A percentile compares a stretch with the other conserved stretches of the same genome.
These are phyloP conservation scores for Vaccinium vitisidaea DNA, from an alignment of 148 eudicot genomes.

Conservation along the genomic window DNA sequence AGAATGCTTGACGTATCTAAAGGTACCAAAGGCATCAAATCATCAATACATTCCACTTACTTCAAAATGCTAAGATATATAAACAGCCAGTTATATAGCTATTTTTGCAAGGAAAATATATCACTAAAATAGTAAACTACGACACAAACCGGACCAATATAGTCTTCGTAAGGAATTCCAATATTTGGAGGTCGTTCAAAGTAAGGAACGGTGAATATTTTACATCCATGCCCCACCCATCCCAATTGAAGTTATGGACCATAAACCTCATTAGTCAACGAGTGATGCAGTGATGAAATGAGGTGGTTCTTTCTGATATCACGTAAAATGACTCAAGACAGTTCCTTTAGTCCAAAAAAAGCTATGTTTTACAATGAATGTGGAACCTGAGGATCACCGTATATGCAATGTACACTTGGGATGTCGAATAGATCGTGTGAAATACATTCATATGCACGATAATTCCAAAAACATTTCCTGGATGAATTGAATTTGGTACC, in stretches of 20 bases:
- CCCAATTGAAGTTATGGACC: neutral
- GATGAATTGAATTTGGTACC: neutral
- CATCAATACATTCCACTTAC: neutral
- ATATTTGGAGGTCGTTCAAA: neutral
- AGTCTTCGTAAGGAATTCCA: neutral
- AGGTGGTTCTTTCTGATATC: neutral
- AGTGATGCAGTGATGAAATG: neutral
- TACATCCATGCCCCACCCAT: neutral
- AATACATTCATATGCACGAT: neutral
- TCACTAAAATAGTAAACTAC: neutral
- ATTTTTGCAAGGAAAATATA: neutral
- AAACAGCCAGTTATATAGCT: neutral
- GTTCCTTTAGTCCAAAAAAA: neutral
- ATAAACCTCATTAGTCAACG: neutral
- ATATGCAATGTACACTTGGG: neutral
- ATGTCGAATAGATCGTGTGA: neutral
- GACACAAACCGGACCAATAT: neutral
- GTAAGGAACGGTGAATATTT: neutral
- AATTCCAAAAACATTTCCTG: neutral
- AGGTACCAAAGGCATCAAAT: neutral
- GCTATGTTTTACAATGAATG: neutral
- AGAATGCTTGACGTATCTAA: neutral
- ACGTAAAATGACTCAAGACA: neutral
- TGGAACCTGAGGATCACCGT: neutral
- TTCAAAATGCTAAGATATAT: neutral